phyloP scores from a whole-genome alignment of 805 yeast genomes.

The Kregervanrija fluxuum region DNA sequence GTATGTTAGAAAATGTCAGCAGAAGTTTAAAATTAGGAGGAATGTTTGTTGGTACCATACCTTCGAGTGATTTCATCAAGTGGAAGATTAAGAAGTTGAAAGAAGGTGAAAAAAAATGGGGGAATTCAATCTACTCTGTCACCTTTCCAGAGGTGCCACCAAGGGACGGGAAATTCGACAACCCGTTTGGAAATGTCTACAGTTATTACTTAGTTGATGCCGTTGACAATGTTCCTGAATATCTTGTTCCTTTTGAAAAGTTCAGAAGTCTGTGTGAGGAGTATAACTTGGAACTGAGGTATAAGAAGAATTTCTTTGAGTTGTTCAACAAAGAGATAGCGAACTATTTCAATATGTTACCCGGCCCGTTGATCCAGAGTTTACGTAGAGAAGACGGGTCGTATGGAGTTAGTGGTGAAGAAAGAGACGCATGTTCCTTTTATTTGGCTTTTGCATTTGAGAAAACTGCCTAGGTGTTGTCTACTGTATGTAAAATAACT shows the following conservation, averaged over 20 bases:
- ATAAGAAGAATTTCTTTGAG: constrained; percentile 71
- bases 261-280: constrained; percentile 80
- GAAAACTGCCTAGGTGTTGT: too few species aligned
- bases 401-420: constrained; percentile 83
- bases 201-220: constrained; percentile 84
- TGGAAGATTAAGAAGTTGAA: constrained; percentile 50
- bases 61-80: constrained; percentile 78
- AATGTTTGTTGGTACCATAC: constrained; percentile 86
- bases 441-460: constrained; percentile 81
- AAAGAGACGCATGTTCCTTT: constrained; percentile 80
- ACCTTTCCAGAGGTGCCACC: constrained; percentile 76
- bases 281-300: constrained; percentile 64
- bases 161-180: constrained; percentile 60
- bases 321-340: constrained; percentile 78
- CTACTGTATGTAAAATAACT: too few species aligned
- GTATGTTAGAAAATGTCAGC: constrained; percentile 66
- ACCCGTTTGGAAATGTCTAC: constrained; percentile 80
- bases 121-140: constrained; percentile 77
- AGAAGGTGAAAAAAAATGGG: constrained; percentile 60
- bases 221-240: constrained; percentile 93
- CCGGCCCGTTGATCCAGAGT: constrained; percentile 52
- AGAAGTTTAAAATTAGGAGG: constrained; percentile 78
- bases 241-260: constrained; percentile 89
- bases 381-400: constrained; percentile 72
- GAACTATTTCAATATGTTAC: constrained; percentile 49